Conservation (phyloP, 495 filamentous ascomycete species). For the Talaromyces stipitatus region DNA sequence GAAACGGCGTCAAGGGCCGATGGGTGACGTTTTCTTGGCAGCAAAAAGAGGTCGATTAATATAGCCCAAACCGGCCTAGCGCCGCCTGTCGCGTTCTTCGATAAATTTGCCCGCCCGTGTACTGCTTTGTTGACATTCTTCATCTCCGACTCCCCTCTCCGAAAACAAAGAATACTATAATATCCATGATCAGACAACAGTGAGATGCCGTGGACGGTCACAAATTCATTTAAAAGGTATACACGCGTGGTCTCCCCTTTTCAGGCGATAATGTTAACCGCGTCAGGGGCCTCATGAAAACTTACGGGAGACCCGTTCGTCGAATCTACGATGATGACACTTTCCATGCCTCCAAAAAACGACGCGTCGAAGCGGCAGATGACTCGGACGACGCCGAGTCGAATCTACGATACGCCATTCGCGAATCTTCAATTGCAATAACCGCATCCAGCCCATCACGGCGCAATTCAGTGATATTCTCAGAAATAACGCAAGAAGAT, state of each 20-base stretch:
- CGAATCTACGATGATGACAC: conserved; percentile 42
- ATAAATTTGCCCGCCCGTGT: not conserved
- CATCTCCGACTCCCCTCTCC: not conserved
- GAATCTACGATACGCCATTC: conserved; percentile 41
- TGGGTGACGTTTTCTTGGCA: conserved; percentile 2
- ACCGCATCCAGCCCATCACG: conserved; percentile 43
- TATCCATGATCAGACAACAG: conserved; percentile 13
- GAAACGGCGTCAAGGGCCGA: not conserved
- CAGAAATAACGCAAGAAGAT: conserved; percentile 28
- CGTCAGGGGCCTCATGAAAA: conserved; percentile 44
- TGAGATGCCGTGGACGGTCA: conserved; percentile 50
- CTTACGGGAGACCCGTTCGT: conserved; percentile 42
- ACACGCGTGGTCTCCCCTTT: not conserved
- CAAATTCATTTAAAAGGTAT: conserved; percentile 52
- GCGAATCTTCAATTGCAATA: conserved; percentile 38
- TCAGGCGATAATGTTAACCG: not conserved
- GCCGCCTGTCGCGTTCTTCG: not conserved
- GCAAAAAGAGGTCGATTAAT: not conserved
- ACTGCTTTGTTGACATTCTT: conserved; percentile 1
- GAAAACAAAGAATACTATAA: not conserved
- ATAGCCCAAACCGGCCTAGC: conserved; percentile 7
- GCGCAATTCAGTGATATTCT: conserved; percentile 39
- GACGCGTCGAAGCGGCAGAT: conserved; percentile 33
- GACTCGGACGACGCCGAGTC: conserved; percentile 40
- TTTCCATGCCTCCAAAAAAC: conserved; percentile 33